A percentile compares a stretch with the other conserved stretches of the same genome.
These are phyloP conservation scores for Phytopythium kandeliae DNA, from an alignment of 352 stramenopile species.

Conservation along the genomic window DNA sequence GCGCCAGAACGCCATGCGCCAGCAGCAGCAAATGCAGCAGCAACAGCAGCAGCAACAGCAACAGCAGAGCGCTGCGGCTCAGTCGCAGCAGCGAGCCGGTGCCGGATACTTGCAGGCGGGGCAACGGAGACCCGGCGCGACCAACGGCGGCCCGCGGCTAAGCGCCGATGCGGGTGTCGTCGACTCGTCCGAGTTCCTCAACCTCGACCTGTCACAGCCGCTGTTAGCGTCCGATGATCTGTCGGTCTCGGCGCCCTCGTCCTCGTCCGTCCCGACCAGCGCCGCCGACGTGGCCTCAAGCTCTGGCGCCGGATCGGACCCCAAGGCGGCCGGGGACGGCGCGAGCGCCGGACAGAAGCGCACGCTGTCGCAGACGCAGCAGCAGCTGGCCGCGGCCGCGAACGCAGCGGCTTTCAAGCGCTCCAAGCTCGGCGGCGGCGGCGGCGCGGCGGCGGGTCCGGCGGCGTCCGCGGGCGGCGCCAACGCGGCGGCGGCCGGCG, in stretches of 20 bases:
- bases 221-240: conserved; percentile 64
- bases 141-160: conserved; percentile 20
- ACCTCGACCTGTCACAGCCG: conserved; percentile 68
- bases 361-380: conserved; percentile 73
- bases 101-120: conserved; percentile 4
- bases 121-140: conserved; percentile 8
- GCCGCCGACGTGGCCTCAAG: conserved; percentile 4
- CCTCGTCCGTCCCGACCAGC: background rate
- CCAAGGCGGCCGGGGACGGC: conserved; percentile 25
- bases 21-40: conserved; percentile 10
- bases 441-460: no score
- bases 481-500: no score
- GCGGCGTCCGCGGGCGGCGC: no score
- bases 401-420: conserved; percentile 81
- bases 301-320: conserved; percentile 14
- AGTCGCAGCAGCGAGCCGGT: background rate
- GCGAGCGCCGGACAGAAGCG: conserved; percentile 46
- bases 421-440: conserved; percentile 45
- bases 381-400: conserved; percentile 74
- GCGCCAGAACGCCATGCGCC: conserved; percentile 48
- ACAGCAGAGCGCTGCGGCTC: no score
- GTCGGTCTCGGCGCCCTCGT: conserved; percentile 6
- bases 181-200: conserved; percentile 78
- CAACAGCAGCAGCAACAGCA: conserved; percentile 2
- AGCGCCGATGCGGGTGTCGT: conserved; percentile 53